Evolutionary conservation across 805 yeast species (phyloP).

Genomic region (Monosporozyma solicola): DNA sequence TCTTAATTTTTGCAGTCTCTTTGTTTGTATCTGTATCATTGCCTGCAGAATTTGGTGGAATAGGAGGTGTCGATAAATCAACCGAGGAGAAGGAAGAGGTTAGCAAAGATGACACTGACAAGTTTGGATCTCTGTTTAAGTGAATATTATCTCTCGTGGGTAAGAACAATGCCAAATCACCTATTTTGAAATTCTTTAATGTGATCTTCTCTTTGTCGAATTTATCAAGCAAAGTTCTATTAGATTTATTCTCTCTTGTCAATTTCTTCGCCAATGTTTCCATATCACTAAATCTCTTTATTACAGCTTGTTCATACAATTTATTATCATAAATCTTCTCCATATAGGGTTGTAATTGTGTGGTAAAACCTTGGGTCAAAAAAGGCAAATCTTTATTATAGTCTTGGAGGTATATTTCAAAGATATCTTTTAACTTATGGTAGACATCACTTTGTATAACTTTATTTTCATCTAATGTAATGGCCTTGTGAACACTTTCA

Average conservation of each 20-base stretch:
- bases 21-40: neutral
- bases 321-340: constrained; percentile 23
- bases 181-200: constrained; percentile 54
- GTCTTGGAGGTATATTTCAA: constrained; percentile 9
- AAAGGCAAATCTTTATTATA: constrained; percentile 3
- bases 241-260: constrained; percentile 46
- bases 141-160: constrained; percentile 49
- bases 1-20: neutral
- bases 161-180: constrained; percentile 75
- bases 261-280: constrained; percentile 81
- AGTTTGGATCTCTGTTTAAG: constrained; percentile 6
- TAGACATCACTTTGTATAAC: constrained; percentile 43
- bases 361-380: neutral
- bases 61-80: constrained; percentile 28
- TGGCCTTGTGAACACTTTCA: constrained; percentile 27
- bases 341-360: constrained; percentile 2
- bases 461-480: constrained; percentile 17
- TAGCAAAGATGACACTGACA: constrained; percentile 19
- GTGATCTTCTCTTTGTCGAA: constrained; percentile 43
- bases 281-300: constrained; percentile 77
- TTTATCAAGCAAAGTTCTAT: constrained; percentile 22
- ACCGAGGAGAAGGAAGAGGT: constrained; percentile 30
- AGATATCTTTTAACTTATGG: constrained; percentile 17
- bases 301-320: constrained; percentile 38
- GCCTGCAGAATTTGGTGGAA: constrained; percentile 12